These are phyloP conservation scores for Ogataea henricii DNA, from an alignment of 805 yeast genomes.

Conservation along the genomic window DNA sequence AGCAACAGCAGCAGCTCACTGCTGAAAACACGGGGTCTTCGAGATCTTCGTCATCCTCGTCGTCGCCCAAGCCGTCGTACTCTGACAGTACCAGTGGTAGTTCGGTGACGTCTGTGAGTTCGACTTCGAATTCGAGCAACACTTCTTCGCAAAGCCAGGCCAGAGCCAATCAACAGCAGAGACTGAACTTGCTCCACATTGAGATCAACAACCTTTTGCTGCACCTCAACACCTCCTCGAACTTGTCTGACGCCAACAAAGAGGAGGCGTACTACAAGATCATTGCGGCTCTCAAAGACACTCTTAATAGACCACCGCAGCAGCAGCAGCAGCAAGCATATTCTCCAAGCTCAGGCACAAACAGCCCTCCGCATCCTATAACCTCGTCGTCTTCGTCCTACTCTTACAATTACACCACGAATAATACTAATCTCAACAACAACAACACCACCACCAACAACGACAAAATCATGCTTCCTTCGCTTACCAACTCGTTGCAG, in stretches of 20 bases:
- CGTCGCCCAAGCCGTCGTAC: constrained; percentile 21
- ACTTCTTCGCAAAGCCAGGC: constrained; percentile 4
- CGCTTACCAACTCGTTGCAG: constrained; percentile 26
- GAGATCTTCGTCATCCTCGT: constrained; percentile 26
- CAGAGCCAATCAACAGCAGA: constrained; percentile 17
- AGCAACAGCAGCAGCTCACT: constrained; percentile 11
- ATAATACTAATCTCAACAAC: background rate
- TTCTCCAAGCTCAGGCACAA: constrained; percentile 26
- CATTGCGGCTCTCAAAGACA: constrained; percentile 25
- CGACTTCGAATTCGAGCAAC: constrained; percentile 5
- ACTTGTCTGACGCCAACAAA: constrained; percentile 25
- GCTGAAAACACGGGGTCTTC: constrained; percentile 17
- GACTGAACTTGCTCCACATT: constrained; percentile 27
- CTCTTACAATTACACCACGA: constrained; percentile 19
- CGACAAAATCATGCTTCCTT: constrained; percentile 28
- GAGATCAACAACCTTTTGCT: constrained; percentile 32
- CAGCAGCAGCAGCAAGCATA: constrained; percentile 13
- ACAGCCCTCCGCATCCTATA: constrained; percentile 19
- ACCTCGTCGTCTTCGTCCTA: constrained; percentile 8
- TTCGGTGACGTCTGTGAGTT: constrained; percentile 2
- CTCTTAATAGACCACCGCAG: constrained; percentile 13
- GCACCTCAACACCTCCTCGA: constrained; percentile 28
- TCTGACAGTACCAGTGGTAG: constrained; percentile 11
- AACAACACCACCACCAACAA: background rate
- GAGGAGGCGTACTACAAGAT: constrained; percentile 31